phyloP scores from a whole-genome alignment of 345 rosid species.

The Eucalyptus curtisii region DNA sequence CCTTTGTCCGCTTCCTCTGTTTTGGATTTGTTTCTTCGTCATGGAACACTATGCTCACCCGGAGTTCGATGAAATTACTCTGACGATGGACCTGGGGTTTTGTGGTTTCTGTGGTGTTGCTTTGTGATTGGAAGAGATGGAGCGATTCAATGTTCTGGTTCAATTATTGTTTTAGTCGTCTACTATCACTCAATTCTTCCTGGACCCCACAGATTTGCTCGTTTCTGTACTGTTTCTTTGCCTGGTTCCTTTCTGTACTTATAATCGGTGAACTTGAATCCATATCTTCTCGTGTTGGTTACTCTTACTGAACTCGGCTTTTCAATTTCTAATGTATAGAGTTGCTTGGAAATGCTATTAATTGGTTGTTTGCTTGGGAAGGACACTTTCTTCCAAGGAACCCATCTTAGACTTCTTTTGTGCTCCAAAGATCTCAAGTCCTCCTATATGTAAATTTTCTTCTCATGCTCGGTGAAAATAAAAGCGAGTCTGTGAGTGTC shows the following conservation, averaged over 20 bases:
- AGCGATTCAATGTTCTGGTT: accelerated
- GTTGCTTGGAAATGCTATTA: background rate
- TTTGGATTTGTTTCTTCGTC: background rate
- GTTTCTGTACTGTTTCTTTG: no score
- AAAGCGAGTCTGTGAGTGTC: no score
- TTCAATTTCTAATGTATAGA: no score
- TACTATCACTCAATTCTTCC: background rate
- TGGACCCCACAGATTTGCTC: background rate
- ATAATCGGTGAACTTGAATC: no score
- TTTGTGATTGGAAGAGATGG: no score
- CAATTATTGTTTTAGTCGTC: no score
- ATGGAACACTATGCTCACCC: background rate
- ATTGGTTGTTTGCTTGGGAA: slow-evolving; percentile 1
- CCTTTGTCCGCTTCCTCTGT: background rate
- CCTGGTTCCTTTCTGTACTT: no score
- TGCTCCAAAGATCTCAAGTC: no score
- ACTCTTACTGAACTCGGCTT: no score
- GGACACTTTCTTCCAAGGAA: slow-evolving; percentile 63
- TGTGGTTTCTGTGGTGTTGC: no score
- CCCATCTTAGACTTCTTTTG: slow-evolving; percentile 1
- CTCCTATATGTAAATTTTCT: no score
- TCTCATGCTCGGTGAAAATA: no score
- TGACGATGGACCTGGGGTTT: background rate
- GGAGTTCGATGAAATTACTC: background rate
- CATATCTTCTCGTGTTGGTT: background rate